phyloP scores from a whole-genome alignment of 306 rosid genomes.

The Carpinus fangiana region DNA sequence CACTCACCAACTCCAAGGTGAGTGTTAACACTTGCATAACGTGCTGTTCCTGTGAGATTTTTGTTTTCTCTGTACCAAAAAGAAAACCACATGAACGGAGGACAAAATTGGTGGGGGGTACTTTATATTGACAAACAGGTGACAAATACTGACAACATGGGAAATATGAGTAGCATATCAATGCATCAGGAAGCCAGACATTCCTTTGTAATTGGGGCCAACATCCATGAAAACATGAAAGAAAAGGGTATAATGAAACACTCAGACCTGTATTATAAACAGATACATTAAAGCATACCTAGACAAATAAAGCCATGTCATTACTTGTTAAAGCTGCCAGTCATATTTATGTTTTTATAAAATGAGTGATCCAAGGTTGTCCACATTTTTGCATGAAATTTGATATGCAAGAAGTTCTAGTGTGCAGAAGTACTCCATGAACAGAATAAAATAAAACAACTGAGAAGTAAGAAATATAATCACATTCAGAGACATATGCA shows the following conservation, averaged over 20 bases:
- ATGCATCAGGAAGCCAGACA: neutral
- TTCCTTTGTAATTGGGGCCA: neutral
- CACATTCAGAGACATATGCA: too few relatives aligned
- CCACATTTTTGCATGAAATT: neutral
- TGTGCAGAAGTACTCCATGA: neutral
- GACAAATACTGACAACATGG: neutral
- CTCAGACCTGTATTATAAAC: neutral
- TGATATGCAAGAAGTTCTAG: neutral
- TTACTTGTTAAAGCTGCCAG: neutral
- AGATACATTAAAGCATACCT: neutral
- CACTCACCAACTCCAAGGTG: constrained; percentile 96
- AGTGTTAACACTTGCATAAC: constrained; percentile 98
- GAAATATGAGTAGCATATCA: neutral
- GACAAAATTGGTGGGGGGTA: constrained; percentile 10
- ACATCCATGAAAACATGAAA: constrained; percentile 17
- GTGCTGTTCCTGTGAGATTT: constrained; percentile 99
- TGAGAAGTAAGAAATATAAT: too few relatives aligned
- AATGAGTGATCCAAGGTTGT: neutral
- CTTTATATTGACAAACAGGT: neutral
- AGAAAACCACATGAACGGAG: neutral
- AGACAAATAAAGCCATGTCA: neutral
- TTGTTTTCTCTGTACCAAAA: constrained; percentile 80
- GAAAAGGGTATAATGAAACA: constrained; percentile 1
- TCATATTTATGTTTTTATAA: neutral
- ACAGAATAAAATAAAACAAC: too few relatives aligned